Evolutionary conservation across 345 rosid species (phyloP).

Genomic region (Rhizophora mangle): DNA sequence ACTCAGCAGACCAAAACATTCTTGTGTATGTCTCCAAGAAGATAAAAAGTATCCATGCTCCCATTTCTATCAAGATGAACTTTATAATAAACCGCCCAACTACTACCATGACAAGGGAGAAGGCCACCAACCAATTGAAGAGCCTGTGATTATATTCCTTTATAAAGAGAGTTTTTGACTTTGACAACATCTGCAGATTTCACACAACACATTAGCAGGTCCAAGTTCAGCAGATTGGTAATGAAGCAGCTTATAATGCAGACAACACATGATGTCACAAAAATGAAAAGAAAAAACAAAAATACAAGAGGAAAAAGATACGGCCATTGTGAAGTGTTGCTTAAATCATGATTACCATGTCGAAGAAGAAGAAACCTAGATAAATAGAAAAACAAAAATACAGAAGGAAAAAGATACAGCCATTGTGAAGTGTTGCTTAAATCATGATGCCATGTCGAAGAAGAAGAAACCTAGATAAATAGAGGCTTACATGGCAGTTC

Average conservation of each 20-base stretch:
- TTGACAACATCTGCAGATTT: slow-evolving; percentile 76
- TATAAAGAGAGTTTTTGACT: slow-evolving; percentile 70
- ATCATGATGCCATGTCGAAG: no score
- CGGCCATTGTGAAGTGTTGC: no score
- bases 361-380: no score
- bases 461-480: no score
- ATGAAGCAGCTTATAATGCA: neutral
- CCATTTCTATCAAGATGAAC: slow-evolving; percentile 86
- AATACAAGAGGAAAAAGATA: neutral
- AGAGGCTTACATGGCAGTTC: no score
- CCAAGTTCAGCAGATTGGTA: slow-evolving; percentile 1
- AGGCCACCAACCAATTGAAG: slow-evolving; percentile 96
- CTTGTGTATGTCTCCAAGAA: slow-evolving; percentile 95
- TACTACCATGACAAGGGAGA: slow-evolving; percentile 92
- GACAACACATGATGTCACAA: neutral
- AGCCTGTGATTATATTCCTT: slow-evolving; percentile 94
- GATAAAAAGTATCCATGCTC: slow-evolving; percentile 89
- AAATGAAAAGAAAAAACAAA: neutral
- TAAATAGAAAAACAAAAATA: neutral
- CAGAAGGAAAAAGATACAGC: neutral
- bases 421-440: no score
- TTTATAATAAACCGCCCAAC: slow-evolving; percentile 87
- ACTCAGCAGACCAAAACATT: slow-evolving; percentile 95
- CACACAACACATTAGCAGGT: neutral
- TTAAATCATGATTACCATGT: no score